Base-by-base conservation (phyloP, 305 asterid species). In the Ilex paraguariensis region DNA sequence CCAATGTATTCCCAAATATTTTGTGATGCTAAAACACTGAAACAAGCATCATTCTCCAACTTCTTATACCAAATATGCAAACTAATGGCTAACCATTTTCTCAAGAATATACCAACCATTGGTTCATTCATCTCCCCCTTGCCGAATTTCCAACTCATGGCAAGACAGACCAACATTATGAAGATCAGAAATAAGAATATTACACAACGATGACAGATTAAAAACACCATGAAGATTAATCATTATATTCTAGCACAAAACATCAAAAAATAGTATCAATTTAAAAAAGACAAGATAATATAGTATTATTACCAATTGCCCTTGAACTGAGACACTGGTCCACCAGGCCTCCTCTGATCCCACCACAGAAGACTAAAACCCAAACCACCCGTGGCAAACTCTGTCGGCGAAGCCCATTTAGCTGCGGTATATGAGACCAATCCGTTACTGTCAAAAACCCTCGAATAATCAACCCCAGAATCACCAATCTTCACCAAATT, bases 361-460 rank as follows among this genome's bases (percentile, higher is more conserved):
- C 98, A 91, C 98, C 92, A 91, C 33, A 83, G 92, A 46, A 91
- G 84, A 10, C 90, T 81, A 73, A 75, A 86, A n/a, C 96, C 98
- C 60, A 88, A 84, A 8, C 92, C 87, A 45, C 96, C 96, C 8
- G 95, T 88, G 60, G 85, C 92, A 66, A 88, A 88, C 73, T 91
- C 98, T 60, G 66, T 73, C 1, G 92, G 94, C 0, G 95, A 86
- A 4, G 96, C 98, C 98, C 96, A 91, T 71, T 82, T 86, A 50
- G 82, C 95, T 4, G 96, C 70, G 7, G 72, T 78, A 67, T 88
- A 91, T 16, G 90, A 76, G 59, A 86, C 87, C 84, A 88, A 70
- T 1, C 96, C 96, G 67, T 74, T 75, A 49, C 91, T 79, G 65
- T 88, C 87, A 70, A 73, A 91, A 50, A 83, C 79, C 78, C 74